Conservation (phyloP, 2,329 filamentous ascomycete species). For the Cladosporium colombiae region DNA sequence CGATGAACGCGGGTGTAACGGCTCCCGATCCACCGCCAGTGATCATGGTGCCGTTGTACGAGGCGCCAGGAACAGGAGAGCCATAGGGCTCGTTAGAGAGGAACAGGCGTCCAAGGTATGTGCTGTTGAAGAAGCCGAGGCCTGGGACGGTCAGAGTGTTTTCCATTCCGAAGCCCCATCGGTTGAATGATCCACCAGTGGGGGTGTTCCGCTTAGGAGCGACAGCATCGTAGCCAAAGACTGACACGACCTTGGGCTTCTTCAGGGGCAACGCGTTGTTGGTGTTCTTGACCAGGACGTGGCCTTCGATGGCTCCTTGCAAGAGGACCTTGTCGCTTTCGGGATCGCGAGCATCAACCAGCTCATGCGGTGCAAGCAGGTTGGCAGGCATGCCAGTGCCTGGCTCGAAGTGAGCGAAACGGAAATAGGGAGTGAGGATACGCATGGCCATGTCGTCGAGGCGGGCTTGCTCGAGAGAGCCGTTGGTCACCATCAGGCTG, state of each 20-base stretch:
- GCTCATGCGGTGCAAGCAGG: slow-evolving; percentile 44
- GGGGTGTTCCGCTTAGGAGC: slow-evolving; percentile 9
- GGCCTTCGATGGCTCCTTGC: slow-evolving; percentile 53
- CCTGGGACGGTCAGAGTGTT: slow-evolving; percentile 5
- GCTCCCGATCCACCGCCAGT: slow-evolving; percentile 37
- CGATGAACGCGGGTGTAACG: slow-evolving; percentile 28
- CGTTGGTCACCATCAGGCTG: slow-evolving; percentile 36
- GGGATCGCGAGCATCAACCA: slow-evolving; percentile 56
- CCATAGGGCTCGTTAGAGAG: slow-evolving; percentile 13
- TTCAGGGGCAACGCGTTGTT: slow-evolving; percentile 57
- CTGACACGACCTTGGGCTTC: slow-evolving; percentile 51
- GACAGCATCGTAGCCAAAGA: slow-evolving; percentile 41
- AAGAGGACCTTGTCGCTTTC: slow-evolving; percentile 51
- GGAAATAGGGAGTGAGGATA: slow-evolving; percentile 32
- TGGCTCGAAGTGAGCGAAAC: slow-evolving; percentile 28
- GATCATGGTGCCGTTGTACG: slow-evolving; percentile 44
- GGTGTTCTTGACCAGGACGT: slow-evolving; percentile 63
- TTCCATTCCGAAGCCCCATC: slow-evolving; percentile 14
- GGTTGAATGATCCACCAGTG: slow-evolving; percentile 6
- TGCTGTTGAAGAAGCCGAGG: slow-evolving; percentile 15
- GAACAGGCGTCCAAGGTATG: slow-evolving; percentile 13
- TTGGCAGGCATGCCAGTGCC: slow-evolving; percentile 21
- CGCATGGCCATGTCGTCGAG: slow-evolving; percentile 39
- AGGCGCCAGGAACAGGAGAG: slow-evolving; percentile 2
- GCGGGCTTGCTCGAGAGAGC: slow-evolving; percentile 33